Conservation (phyloP, 148 eudicot genomes). For the Persicaria maculosa region DNA sequence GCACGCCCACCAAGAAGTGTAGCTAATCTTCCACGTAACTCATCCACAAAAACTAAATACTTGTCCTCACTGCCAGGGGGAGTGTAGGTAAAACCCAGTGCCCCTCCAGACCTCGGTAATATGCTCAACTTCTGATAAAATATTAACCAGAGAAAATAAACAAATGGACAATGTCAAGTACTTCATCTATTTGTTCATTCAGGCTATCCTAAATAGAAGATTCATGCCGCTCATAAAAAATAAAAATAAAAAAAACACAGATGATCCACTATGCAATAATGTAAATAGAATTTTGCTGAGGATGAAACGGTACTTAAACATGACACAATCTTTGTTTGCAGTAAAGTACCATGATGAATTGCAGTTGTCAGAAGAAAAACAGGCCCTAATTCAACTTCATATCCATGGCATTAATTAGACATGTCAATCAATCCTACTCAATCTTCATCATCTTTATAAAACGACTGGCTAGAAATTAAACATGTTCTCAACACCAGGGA, state of each 20-base stretch:
- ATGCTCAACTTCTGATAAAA: constrained; percentile 81
- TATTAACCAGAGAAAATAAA: constrained; percentile 12
- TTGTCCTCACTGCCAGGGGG: constrained; percentile 90
- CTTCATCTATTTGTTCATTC: background rate
- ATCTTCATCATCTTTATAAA: background rate
- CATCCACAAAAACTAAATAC: constrained; percentile 85
- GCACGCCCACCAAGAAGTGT: constrained; percentile 99
- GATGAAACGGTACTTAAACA: background rate
- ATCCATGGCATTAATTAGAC: background rate
- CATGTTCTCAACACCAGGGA: background rate
- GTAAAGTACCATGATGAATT: background rate
- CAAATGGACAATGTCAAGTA: background rate
- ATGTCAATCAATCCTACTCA: background rate
- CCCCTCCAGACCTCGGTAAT: constrained; percentile 92
- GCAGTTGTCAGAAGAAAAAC: background rate
- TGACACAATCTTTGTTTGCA: background rate
- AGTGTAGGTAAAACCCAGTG: constrained; percentile 84
- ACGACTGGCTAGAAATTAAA: background rate
- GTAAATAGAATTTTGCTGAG: background rate
- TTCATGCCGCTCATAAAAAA: background rate
- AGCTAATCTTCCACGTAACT: constrained; percentile 84
- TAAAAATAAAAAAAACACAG: too few relatives aligned
- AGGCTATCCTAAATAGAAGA: background rate
- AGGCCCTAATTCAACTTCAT: background rate
- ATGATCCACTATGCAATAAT: background rate